A percentile compares a stretch with the other conserved stretches of the same genome.
Evolutionary conservation across 345 rosid species (phyloP).

Genomic region (Raphanus raphanistrum): DNA sequence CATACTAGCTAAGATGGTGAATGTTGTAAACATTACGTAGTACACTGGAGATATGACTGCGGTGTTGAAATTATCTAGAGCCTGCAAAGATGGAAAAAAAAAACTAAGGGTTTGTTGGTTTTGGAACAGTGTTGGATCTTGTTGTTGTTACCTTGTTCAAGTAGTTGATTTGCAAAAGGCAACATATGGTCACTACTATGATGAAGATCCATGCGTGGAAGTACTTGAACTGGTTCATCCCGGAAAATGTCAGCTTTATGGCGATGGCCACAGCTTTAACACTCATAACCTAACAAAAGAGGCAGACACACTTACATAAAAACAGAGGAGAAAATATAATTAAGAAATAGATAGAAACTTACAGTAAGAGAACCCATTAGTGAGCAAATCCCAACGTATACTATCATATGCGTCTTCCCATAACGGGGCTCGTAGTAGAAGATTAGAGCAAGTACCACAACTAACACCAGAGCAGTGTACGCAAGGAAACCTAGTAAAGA

Average conservation of each 20-base stretch:
- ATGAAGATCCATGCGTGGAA: constrained; percentile 77
- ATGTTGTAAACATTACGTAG: constrained; percentile 83
- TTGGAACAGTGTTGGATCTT: not conserved
- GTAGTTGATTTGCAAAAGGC: constrained; percentile 72
- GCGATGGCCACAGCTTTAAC: constrained; percentile 83
- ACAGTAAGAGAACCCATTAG: constrained; percentile 95
- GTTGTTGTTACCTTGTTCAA: constrained; percentile 69
- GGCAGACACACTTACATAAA: constrained; percentile 21
- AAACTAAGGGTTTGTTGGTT: not conserved
- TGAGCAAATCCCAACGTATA: constrained; percentile 92
- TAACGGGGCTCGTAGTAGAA: constrained; percentile 64
- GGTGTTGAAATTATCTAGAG: constrained; percentile 83
- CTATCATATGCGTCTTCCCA: constrained; percentile 74
- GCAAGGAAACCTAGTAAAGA: constrained; percentile 61
- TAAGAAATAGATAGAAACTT: constrained; percentile 26
- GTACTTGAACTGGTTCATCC: constrained; percentile 64
- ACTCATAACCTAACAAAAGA: constrained; percentile 61
- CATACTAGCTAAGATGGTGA: constrained; percentile 89
- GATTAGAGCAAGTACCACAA: constrained; percentile 57
- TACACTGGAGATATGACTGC: constrained; percentile 88
- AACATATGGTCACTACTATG: constrained; percentile 50
- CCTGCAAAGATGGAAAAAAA: constrained; percentile 42
- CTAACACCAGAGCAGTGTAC: constrained; percentile 47
- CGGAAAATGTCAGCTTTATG: constrained; percentile 66
- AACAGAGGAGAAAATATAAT: constrained; percentile 35